Conservation (phyloP, 805 yeast species). For the Torulaspora gathmanii region DNA sequence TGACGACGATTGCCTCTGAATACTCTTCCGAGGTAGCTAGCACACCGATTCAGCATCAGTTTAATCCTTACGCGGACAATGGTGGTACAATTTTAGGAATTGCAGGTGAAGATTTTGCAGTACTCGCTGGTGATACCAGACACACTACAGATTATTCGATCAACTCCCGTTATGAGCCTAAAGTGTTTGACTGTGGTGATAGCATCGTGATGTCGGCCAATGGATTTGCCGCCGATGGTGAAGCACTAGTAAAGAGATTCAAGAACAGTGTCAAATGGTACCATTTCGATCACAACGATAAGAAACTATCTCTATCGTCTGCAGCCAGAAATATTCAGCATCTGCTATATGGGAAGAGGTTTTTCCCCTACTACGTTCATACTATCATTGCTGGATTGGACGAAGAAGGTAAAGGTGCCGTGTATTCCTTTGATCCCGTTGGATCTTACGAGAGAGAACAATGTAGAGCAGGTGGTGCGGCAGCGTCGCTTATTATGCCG, state of each 20-base stretch:
- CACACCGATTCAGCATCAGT: constrained; percentile 82
- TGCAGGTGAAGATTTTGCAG: constrained; percentile 96
- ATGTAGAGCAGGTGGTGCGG: constrained; percentile 97
- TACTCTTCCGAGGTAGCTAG: constrained; percentile 50
- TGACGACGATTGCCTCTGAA: constrained; percentile 57
- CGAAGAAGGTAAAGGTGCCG: constrained; percentile 81
- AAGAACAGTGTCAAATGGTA: constrained; percentile 74
- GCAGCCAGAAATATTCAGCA: constrained; percentile 92
- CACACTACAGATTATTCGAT: constrained; percentile 91
- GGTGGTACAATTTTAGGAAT: constrained; percentile 98
- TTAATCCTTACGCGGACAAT: constrained; percentile 89
- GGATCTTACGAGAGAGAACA: constrained; percentile 97
- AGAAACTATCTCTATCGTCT: constrained; percentile 58
- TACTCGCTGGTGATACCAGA: constrained; percentile 97
- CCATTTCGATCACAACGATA: constrained; percentile 76
- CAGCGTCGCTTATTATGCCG: constrained; percentile 93
- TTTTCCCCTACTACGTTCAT: constrained; percentile 95
- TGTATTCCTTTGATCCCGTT: constrained; percentile 95
- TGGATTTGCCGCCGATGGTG: constrained; percentile 95
- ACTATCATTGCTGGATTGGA: constrained; percentile 93
- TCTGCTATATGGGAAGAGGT: constrained; percentile 82
- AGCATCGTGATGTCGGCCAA: constrained; percentile 83
- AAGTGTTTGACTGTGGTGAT: constrained; percentile 85
- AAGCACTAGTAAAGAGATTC: constrained; percentile 73
- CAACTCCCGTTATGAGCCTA: constrained; percentile 88